A percentile compares a stretch with the other conserved stretches of the same genome.
These are phyloP conservation scores for Cryptomeria japonica DNA, from an alignment of 75 land plant species.

Conservation along the genomic window DNA sequence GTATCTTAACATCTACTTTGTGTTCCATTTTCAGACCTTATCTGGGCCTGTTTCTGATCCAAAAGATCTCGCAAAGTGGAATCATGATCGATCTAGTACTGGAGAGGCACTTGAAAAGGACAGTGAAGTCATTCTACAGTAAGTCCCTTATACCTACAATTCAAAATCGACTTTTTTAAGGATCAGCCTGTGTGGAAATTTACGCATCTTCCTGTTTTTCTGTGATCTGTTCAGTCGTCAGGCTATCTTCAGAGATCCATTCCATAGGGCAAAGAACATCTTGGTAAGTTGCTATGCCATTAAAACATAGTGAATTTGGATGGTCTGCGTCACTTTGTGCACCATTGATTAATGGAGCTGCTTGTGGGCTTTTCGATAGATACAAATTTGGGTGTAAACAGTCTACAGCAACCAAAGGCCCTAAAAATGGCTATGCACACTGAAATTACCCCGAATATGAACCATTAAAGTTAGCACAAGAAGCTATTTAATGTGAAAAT, in stretches of 20 bases:
- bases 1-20: background rate
- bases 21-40: slow-evolving; percentile 44
- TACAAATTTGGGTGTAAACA: no score
- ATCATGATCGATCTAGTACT: slow-evolving; percentile 93
- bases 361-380: background rate
- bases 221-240: slow-evolving; percentile 56
- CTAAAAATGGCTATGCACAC: no score
- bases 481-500: no score
- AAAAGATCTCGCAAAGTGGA: slow-evolving; percentile 85
- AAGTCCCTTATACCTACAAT: slow-evolving; percentile 3
- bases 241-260: slow-evolving; percentile 91
- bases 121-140: slow-evolving; percentile 92
- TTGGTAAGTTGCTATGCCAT: slow-evolving; percentile 39
- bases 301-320: background rate
- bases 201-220: background rate
- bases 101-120: slow-evolving; percentile 87
- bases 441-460: no score
- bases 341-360: background rate
- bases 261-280: slow-evolving; percentile 87
- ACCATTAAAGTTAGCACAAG: no score
- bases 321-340: background rate
- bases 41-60: slow-evolving; percentile 60
- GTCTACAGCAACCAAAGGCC: no score
- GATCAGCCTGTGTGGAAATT: background rate
- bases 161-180: background rate